Evolutionary conservation across 2,329 filamentous ascomycete genomes (phyloP), one percentile per base, ranked within the genome.

Genomic region (Aspergillus alliaceus): DNA sequence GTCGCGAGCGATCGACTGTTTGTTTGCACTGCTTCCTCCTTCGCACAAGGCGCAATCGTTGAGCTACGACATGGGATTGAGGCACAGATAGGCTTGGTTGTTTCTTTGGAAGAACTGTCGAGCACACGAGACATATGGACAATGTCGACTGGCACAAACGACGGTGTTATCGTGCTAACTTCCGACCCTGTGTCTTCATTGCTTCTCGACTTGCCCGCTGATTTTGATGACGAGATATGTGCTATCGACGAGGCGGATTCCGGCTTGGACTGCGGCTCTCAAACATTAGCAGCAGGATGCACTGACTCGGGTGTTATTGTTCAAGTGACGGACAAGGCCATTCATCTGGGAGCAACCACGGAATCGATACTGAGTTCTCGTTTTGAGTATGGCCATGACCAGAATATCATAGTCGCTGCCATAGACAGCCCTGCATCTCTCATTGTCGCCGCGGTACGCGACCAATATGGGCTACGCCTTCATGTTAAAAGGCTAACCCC

Each of bases 41-140:
- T 67, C 31, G 69, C 76, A 1, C 82, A 80, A 29, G 89, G 89
- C 9, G 82, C 83, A 7, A 77, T 93, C 24, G 84, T 85, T 3
- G 89, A 93, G 66, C 79, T 90, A 59, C 83, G 89, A 60, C 80
- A 86, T 70, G 90, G 90, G 4, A 75, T 90, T 27, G 85, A 89
- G 66, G 90, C 88, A 18, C 85, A 83, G 55, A 84, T 90, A 62
- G 85, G 83, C 11, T 66, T 74, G 48, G 68, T 72, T 2, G 72
- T 76, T 52, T 67, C 72, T 14, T 64, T 77, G 35, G 76, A 77
- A 50, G 75, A 78, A 56, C 60, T 77, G 6, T 68, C 69, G 12
- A 72, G 72, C 39, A 71, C 79, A 4, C 66, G 73, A 47, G 72
- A 74, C 34, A 68, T 82, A 60, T 82, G 79, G 78, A 70, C 72